Base-by-base conservation (phyloP, 2,329 filamentous ascomycete genomes). In the Penicillium capsulatum region DNA sequence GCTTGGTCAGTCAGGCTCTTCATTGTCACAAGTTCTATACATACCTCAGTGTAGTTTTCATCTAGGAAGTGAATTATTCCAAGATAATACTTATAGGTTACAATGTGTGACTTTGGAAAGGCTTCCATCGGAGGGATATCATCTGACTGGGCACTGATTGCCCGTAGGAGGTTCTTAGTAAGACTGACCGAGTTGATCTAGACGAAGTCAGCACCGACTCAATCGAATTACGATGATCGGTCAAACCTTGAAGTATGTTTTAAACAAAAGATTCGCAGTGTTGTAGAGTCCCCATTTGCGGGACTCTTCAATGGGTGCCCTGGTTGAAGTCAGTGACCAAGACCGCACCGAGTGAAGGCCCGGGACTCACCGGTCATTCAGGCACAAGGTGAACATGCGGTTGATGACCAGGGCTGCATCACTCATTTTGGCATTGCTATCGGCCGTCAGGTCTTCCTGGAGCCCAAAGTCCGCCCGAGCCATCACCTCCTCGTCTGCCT, bases 271-370 rank as follows among this genome's bases (percentile, higher is more conserved):
- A 60, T 95, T 97, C 58, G 90, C 88, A 50, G 91, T 83, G 64
- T 89, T 90, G 70, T 98, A 98, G 33, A 95, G 86, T 5, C 88
- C 94, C 92, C 92, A 98, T 77, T 97, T 98, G 38, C 92, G 81
- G 7, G 91, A 96, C 56, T 94, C 85, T 58, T 89, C 81, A 31
- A 96, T 72, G 10, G 85, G 81, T 45, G 86, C 85, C 65, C 87
- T 91, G 56, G 38, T 39, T 20, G 14, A 22, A 14, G 22, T 55
- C 27, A 56, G 48, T 17, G 14, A 38, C 7, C n/a, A 17, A 17
- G 33, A n/a, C 14, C 26, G 15, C 31, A 13, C n/a, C 11, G 11
- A 30, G 13, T 7, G 6, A n/a, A 11, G 14, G 14, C 9, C 10
- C 6, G 28, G 17, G 9, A 63, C 74, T 55, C 73, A 94, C 87